These are phyloP conservation scores for Tilletia setariae DNA, from an alignment of 1,284 basidiomycete genomes.

Conservation along the genomic window DNA sequence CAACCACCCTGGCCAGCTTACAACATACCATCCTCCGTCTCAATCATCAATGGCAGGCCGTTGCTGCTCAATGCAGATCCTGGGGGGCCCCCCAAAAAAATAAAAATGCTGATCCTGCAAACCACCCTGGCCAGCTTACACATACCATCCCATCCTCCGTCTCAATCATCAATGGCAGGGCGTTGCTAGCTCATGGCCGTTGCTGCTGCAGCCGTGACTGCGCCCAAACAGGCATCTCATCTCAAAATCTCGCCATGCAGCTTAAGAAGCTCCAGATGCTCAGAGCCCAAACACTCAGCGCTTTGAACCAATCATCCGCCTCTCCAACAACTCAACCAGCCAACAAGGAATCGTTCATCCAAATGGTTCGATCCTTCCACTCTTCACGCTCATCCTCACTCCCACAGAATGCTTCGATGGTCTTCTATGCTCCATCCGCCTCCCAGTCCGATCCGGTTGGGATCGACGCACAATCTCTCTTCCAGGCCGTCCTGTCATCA, in stretches of 20 bases:
- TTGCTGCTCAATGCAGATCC: too few relatives aligned
- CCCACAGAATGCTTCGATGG: slow-evolving; percentile 6
- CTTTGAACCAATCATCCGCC: not conserved
- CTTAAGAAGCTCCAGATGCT: slow-evolving; percentile 39
- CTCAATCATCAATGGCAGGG: slow-evolving; percentile 48
- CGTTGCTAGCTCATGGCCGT: too few relatives aligned
- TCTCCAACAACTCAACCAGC: slow-evolving; percentile 5
- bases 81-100: too few relatives aligned
- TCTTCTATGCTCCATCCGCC: not conserved
- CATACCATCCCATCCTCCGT: slow-evolving; percentile 31
- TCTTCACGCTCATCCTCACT: not conserved
- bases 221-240: slow-evolving; percentile 39
- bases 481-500: slow-evolving; percentile 3
- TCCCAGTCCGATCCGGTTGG: not conserved
- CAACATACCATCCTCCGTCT: slow-evolving; percentile 36
- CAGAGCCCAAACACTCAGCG: slow-evolving; percentile 23
- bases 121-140: slow-evolving; percentile 22
- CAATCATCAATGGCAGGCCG: slow-evolving; percentile 45
- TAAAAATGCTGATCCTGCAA: not conserved
- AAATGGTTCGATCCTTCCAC: slow-evolving; percentile 6
- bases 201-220: too few relatives aligned
- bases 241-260: slow-evolving; percentile 38
- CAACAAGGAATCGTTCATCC: not conserved
- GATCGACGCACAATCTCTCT: slow-evolving; percentile 3
- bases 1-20: slow-evolving; percentile 20